These are phyloP conservation scores for Dothiorella sarmentorum DNA, from an alignment of 2,329 filamentous ascomycete genomes.

Conservation along the genomic window DNA sequence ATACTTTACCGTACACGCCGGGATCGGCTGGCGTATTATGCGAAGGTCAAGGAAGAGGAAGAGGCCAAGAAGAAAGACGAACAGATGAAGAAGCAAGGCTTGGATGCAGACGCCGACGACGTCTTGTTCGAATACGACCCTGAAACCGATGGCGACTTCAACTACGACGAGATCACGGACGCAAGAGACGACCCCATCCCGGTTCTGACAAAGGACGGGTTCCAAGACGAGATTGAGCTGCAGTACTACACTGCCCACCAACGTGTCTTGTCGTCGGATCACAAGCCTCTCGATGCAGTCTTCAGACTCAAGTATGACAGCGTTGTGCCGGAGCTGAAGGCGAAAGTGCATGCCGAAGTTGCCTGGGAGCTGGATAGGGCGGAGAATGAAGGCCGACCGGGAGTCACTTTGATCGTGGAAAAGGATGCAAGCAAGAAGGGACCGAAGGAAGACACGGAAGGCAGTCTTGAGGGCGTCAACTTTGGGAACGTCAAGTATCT, in stretches of 20 bases:
- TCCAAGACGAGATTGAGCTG: conserved; percentile 53
- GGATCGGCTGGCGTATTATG: conserved; percentile 65
- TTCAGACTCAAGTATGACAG: conserved; percentile 85
- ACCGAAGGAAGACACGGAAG: conserved; percentile 39
- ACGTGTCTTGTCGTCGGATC: conserved; percentile 84
- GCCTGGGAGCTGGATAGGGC: conserved; percentile 82
- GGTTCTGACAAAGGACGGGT: conserved; percentile 57
- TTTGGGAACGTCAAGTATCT: conserved; percentile 74
- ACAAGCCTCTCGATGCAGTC: conserved; percentile 83
- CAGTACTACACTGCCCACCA: conserved; percentile 83
- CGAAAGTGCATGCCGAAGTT: conserved; percentile 80
- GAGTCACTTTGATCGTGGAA: conserved; percentile 79
- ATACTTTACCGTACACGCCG: conserved; percentile 78
- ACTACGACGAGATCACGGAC: conserved; percentile 58
- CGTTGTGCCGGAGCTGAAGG: conserved; percentile 79
- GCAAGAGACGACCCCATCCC: conserved; percentile 44
- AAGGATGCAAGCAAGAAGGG: conserved; percentile 21
- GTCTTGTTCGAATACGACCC: conserved; percentile 91
- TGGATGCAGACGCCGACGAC: conserved; percentile 71
- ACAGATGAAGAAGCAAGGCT: conserved; percentile 77
- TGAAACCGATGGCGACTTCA: conserved; percentile 63
- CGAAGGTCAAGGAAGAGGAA: conserved; percentile 60
- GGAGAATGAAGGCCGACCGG: conserved; percentile 85
- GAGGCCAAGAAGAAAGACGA: conserved; percentile 70
- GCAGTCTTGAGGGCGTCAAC: conserved; percentile 59